These are phyloP conservation scores for Melanopsichium pennsylvanicum DNA, from an alignment of 1,284 basidiomycete species.

Conservation along the genomic window DNA sequence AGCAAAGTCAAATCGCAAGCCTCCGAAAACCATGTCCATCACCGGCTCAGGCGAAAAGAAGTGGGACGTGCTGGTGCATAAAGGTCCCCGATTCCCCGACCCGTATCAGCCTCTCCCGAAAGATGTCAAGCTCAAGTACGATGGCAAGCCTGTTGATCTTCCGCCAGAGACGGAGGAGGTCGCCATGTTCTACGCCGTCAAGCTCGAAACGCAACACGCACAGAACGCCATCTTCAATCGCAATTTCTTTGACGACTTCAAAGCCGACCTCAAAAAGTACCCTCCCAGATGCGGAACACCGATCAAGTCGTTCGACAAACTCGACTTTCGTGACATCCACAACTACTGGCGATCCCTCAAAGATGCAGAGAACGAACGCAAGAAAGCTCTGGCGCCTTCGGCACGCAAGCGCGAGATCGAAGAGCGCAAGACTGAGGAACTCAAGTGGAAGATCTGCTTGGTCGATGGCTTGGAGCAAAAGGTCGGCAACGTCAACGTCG, in stretches of 20 bases:
- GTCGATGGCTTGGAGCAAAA: constrained; percentile 97
- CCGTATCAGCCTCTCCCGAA: constrained; percentile 86
- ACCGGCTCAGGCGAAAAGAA: constrained; percentile 68
- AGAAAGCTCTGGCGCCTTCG: constrained; percentile 78
- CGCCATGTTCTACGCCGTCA: constrained; percentile 92
- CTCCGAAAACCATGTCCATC: constrained; percentile 44
- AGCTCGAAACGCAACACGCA: constrained; percentile 92
- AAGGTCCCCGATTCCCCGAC: constrained; percentile 93
- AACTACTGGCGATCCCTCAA: constrained; percentile 74
- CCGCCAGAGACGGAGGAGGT: constrained; percentile 92
- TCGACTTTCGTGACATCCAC: constrained; percentile 94
- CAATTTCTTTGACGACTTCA: constrained; percentile 96
- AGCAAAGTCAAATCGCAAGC: constrained; percentile 29
- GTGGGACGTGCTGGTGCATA: constrained; percentile 92
- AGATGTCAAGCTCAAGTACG: constrained; percentile 92
- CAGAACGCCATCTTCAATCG: constrained; percentile 87
- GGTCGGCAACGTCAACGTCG: constrained; percentile 96
- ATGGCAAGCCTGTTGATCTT: constrained; percentile 81
- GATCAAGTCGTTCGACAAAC: constrained; percentile 80
- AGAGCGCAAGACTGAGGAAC: constrained; percentile 85
- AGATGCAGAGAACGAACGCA: constrained; percentile 88
- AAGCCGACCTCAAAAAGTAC: constrained; percentile 77
- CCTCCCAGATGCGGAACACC: constrained; percentile 80
- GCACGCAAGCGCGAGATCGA: constrained; percentile 73
- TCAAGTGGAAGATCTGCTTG: constrained; percentile 81